Evolutionary conservation across 257 asterid genomes (phyloP), one percentile per base, ranked within the genome.

Genomic region (Solanum clarkiae): DNA sequence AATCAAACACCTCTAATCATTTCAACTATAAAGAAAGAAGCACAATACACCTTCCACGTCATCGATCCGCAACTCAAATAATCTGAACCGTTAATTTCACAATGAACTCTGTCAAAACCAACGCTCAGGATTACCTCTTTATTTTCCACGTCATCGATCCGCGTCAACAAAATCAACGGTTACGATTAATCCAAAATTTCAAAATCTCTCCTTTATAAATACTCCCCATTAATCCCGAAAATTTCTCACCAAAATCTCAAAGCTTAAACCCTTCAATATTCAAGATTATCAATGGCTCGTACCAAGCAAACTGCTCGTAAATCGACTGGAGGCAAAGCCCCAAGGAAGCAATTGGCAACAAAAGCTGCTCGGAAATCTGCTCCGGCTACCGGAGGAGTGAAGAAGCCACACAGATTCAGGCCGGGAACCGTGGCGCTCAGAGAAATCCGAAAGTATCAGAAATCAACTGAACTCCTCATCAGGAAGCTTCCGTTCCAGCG

Each of bases 221-320:
- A 15, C 4, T 3, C 1, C 51, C 44, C 20, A 47, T 70, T 40
- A 18, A 2, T 9, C 16, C 0, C 1, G 0, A 7, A 3, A 80
- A 14, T 5, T 3, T 36, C 80, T 0, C 26, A 15, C 14, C 56
- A 3, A 14, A 40, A 68, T 11, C 45, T 51, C 26, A 51, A 22
- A 59, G 22, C 66, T 18, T 63, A 63, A 63, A 63, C 4, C 20
- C 8, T 12, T 45, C 0, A 44, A 10, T 8, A 9, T 5, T 57
- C 15, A 0, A 53, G 42, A 14, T 24, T 10, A 14, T 11, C 15
- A 80, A 89, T 89, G 91, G 90, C 91, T 4, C 90, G 90, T 63
- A 89, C 91, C 18, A 89, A 89, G 87, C 90, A 89, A 84, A 89
- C 90, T 1, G 90, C 90, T 4, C 88, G 91, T 42, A 89, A 87